Conservation (phyloP, 306 rosid genomes). For the Prunus campanulata region DNA sequence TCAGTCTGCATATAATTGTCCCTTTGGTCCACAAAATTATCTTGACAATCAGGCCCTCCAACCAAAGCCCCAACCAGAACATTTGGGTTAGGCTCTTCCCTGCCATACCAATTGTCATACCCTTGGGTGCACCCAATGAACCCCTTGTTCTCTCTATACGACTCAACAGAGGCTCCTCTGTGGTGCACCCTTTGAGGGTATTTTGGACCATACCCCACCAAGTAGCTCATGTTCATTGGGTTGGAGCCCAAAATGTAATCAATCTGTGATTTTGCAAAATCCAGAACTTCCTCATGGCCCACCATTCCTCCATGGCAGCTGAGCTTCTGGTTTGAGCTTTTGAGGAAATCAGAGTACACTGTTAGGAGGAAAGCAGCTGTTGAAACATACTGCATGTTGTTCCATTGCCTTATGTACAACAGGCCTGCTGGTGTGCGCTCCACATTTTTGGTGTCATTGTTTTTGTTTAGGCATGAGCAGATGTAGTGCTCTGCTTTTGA, state of each 20-base stretch:
- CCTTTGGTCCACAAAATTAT: slow-evolving; percentile 66
- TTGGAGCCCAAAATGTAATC: slow-evolving; percentile 89
- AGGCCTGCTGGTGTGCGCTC: slow-evolving; percentile 81
- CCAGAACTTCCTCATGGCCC: slow-evolving; percentile 42
- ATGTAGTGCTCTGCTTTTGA: slow-evolving; percentile 83
- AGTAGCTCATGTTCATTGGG: slow-evolving; percentile 85
- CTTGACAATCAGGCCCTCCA: slow-evolving; percentile 88
- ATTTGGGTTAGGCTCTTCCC: slow-evolving; percentile 58
- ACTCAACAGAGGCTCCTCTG: slow-evolving; percentile 82
- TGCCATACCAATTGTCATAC: slow-evolving; percentile 80
- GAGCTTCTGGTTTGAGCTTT: slow-evolving; percentile 44
- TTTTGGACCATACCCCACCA: slow-evolving; percentile 73
- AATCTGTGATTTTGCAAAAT: slow-evolving; percentile 64
- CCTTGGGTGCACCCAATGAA: slow-evolving; percentile 98
- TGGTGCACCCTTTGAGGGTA: slow-evolving; percentile 85
- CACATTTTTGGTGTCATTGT: slow-evolving; percentile 52
- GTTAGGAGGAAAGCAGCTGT: slow-evolving; percentile 83
- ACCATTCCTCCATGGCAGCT: slow-evolving; percentile 47
- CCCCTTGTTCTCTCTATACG: slow-evolving; percentile 75
- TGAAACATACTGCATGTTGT: slow-evolving; percentile 97
- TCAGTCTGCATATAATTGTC: slow-evolving; percentile 89
- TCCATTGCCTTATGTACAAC: slow-evolving; percentile 76
- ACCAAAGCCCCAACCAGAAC: slow-evolving; percentile 86
- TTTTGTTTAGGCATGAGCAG: slow-evolving; percentile 87
- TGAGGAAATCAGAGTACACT: slow-evolving; percentile 64